Conservation (phyloP, 2,329 filamentous ascomycete genomes). For the Fusarium graminum region DNA sequence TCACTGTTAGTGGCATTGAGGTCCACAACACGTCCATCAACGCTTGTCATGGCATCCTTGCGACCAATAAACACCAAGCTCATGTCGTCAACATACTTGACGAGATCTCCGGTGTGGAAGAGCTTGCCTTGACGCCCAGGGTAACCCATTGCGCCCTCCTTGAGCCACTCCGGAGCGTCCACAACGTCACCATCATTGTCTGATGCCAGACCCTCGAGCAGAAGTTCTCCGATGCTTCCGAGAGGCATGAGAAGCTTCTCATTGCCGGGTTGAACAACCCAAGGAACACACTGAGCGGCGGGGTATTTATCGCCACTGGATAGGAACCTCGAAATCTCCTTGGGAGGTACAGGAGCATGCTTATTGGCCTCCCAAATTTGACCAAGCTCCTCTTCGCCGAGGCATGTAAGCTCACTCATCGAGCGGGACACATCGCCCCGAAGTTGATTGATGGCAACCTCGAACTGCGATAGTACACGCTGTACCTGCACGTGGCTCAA, state of each 20-base stretch:
- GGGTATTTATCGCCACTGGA: conserved; percentile 44
- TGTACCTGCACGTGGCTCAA: conserved; percentile 65
- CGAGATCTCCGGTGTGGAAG: conserved; percentile 45
- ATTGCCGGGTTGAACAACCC: conserved; percentile 49
- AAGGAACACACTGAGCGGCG: conserved; percentile 41
- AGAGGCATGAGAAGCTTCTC: conserved; percentile 48
- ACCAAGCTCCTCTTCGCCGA: conserved; percentile 54
- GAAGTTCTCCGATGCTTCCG: conserved; percentile 53
- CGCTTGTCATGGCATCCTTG: conserved; percentile 40
- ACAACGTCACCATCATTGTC: conserved; percentile 14
- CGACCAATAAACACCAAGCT: conserved; percentile 42
- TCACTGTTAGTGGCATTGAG: conserved; percentile 44
- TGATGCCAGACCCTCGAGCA: conserved; percentile 51
- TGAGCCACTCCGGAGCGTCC: conserved; percentile 45
- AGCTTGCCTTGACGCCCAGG: conserved; percentile 45
- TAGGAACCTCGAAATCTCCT: conserved; percentile 31
- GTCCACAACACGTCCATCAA: conserved; percentile 46
- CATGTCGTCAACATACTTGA: conserved; percentile 47
- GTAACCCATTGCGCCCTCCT: conserved; percentile 21
- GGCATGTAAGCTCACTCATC: conserved; percentile 53
- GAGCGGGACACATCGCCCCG: conserved; percentile 53
- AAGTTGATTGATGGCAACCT: conserved; percentile 63
- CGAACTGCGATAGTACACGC: conserved; percentile 65
- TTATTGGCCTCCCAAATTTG: conserved; percentile 53
- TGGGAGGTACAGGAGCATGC: conserved; percentile 37